phyloP scores from a whole-genome alignment of 441 rosid species.

The Jatropha multifida region DNA sequence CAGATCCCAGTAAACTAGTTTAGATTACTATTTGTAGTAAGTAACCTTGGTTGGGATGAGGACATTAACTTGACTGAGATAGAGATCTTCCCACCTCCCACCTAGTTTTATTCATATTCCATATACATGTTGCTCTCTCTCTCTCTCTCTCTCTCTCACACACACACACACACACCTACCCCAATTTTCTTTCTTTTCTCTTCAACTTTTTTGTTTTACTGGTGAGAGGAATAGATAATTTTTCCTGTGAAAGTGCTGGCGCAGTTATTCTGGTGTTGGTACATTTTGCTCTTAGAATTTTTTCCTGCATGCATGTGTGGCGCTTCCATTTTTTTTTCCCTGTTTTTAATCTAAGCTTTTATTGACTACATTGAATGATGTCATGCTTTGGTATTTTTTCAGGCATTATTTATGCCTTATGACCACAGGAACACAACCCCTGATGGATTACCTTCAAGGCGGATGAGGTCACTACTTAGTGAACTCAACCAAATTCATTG shows the following conservation, averaged over 20 bases:
- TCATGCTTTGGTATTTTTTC: conserved; percentile 10
- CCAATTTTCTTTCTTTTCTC: too few relatives aligned
- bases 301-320: background rate
- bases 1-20: background rate
- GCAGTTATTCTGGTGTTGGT: background rate
- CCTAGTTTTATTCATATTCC: background rate
- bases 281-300: background rate
- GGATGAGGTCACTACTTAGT: conserved; percentile 75
- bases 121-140: background rate
- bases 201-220: background rate
- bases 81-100: background rate
- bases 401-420: conserved; percentile 99
- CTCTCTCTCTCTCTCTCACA: background rate
- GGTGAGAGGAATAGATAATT: too few relatives aligned
- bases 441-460: conserved; percentile 53
- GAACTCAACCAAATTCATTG: conserved; percentile 71
- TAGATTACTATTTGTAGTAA: too few relatives aligned
- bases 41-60: background rate
- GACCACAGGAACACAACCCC: conserved; percentile 96
- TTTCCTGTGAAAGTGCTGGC: background rate
- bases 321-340: background rate
- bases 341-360: background rate
- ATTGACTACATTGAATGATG: background rate
- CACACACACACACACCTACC: too few relatives aligned
- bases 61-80: background rate